A percentile compares a stretch with the other conserved stretches of the same genome.
Conservation (phyloP, 345 rosid species). For the Lepidium sativum region DNA sequence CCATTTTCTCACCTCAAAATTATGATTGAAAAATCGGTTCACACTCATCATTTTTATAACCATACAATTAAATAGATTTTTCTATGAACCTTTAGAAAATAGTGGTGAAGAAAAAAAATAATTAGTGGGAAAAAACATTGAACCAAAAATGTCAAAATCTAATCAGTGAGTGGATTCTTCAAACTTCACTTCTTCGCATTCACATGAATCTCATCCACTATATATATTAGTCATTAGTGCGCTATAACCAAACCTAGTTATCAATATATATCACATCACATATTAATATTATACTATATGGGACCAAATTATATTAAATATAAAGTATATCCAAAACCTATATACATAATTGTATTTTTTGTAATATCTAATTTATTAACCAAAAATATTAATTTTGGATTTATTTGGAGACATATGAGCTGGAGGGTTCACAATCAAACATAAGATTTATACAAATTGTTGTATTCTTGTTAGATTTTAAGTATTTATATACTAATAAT, state of each 20-base stretch:
- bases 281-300: not conserved
- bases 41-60: no score
- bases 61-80: no score
- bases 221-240: not conserved
- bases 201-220: constrained; percentile 1
- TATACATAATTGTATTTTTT: no score
- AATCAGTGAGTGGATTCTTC: not conserved
- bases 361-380: not conserved
- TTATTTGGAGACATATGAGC: constrained; percentile 1
- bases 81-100: no score
- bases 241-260: constrained; percentile 8
- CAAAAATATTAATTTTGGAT: not conserved
- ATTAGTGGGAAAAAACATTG: not conserved
- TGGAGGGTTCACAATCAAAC: constrained; percentile 12
- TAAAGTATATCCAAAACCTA: no score
- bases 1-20: no score
- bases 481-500: not conserved
- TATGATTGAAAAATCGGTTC: no score
- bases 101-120: not conserved
- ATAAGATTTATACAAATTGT: constrained; percentile 5
- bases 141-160: not conserved
- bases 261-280: not conserved
- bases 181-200: not conserved
- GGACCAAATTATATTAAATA: not conserved
- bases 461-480: constrained; percentile 1